Evolutionary conservation across 164 flowering plant species (phyloP), one percentile per base, ranked within the genome.

Genomic region (Chloranthus sessilifolius): DNA sequence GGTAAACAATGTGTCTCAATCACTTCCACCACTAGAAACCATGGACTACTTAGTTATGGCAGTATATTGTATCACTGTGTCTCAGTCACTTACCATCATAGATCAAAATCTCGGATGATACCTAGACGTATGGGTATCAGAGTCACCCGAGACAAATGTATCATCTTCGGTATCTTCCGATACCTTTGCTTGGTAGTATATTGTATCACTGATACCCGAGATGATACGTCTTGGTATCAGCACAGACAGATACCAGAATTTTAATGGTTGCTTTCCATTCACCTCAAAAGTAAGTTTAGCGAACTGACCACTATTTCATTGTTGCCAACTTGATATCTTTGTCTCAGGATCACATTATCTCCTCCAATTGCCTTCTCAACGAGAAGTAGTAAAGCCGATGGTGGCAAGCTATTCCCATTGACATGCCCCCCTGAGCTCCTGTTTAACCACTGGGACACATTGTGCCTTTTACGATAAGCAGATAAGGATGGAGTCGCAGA

Each of bases 401-500:
- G 31, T 26, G 43, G 21, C 4, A 45, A 33, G 51, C n/a, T 28
- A 36, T 63, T 14, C 14, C 34, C 60, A 49, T 62, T 59, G 22
- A 19, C 38, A 24, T 38, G 49, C 22, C 36, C 55, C 17, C 35
- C 25, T 15, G 59, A 45, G 20, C 34, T 34, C 44, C 47, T 67
- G 37, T 64, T 62, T 55, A 74, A 46, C 70, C 78, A 70, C 64
- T 61, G 57, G 42, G 39, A 31, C 7, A 73, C 74, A 58, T 69
- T 61, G 46, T 54, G 60, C 47, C 56, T 57, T 53, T 56, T 60
- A 23, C 40, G 44, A 46, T 28, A 20, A 51, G 11, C 23, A 8
- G 59, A 24, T 12, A 62, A 52, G 20, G 35, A 46, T 27, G 43
- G 29, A 40, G 11, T 40, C 14, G 17, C 7, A 40, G 43, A 6